Evolutionary conservation across 768 basidiomycete species (phyloP).

Genomic region (Lactifluus pinguis): DNA sequence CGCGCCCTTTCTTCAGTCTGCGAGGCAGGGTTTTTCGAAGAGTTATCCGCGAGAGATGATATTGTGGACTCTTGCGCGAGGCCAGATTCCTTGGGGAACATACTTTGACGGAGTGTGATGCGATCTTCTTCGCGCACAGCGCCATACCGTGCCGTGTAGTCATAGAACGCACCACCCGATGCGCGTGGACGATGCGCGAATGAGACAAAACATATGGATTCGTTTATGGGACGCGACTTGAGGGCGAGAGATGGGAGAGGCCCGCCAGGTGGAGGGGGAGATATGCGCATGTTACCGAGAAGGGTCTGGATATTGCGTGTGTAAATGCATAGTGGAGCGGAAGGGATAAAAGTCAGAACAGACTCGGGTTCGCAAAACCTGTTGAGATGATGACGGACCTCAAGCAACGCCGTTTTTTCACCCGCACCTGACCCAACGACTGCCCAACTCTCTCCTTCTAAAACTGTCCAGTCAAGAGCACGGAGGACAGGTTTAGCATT

Average conservation of each 20-base stretch:
- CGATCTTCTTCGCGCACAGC: slow-evolving; percentile 80
- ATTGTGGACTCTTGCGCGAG: neutral
- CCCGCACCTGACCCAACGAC: slow-evolving; percentile 58
- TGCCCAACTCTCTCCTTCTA: slow-evolving; percentile 64
- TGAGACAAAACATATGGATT: slow-evolving; percentile 48
- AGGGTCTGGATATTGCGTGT: slow-evolving; percentile 38
- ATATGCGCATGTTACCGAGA: slow-evolving; percentile 60
- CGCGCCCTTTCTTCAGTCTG: slow-evolving; percentile 21
- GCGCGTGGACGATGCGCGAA: slow-evolving; percentile 54
- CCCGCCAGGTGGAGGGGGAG: slow-evolving; percentile 56
- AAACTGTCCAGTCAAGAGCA: slow-evolving; percentile 49
- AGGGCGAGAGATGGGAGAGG: slow-evolving; percentile 66
- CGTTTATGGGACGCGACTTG: slow-evolving; percentile 31
- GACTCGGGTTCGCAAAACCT: neutral
- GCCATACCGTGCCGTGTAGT: slow-evolving; percentile 89
- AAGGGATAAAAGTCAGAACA: neutral
- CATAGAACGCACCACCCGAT: slow-evolving; percentile 70
- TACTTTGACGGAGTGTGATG: slow-evolving; percentile 61
- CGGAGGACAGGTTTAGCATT: slow-evolving; percentile 39
- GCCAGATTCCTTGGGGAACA: slow-evolving; percentile 32
- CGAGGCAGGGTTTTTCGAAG: slow-evolving; percentile 8
- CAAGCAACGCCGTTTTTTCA: slow-evolving; percentile 52
- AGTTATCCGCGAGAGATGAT: slow-evolving; percentile 2
- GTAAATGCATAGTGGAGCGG: neutral
- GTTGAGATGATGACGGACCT: slow-evolving; percentile 37